Evolutionary conservation across 1,284 basidiomycete genomes (phyloP), one percentile per base, ranked within the genome.

Genomic region (Neotropicomus parvogracilis): DNA sequence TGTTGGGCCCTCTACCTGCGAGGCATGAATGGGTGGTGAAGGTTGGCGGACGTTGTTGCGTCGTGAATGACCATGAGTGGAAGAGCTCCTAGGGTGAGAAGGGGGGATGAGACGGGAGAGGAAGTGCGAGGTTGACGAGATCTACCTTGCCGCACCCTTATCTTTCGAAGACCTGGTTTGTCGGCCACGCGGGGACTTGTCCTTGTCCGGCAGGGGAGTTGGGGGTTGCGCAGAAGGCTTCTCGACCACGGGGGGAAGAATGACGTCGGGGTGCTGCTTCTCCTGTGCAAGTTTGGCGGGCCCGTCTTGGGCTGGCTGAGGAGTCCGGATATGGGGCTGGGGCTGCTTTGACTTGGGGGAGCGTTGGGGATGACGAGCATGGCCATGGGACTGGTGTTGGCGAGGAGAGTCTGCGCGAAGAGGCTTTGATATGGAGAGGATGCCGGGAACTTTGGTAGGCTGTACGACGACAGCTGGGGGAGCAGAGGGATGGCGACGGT

Each of bases 401-500:
- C 69, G 66, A 3, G 65, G 63, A 0, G 61, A 54, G 6, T 64
- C 58, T 6, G 68, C 55, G 36, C 72, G 68, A 16, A 67, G 54
- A 16, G 81, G 81, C 71, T 81, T 84, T 48, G 83, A 79, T 48
- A 88, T 73, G 44, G 81, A 77, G 46, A 88, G 75, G 14, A 88
- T 72, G 59, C 85, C 85, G 1, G 85, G 85, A 0, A 79, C 84
- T 49, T 75, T 77, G 13, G 85, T 86, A 2, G 85, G 78, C 59
- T 84, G 81, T 13, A 88, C 80, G 52, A 77, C 69, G 57, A 85
- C 77, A 33, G 78, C 75, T 4, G 78, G 75, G 6, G 83, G 81
- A 0, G 85, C 85, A 0, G 85, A 86, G 19, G 85, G 79, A 60
- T 80, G 78, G 50, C 85, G 74, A 51, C 81, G 74, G 58, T 81